Conservation (phyloP, 2,329 filamentous ascomycete species). For the Pseudopyrenochaeta lycopersici region DNA sequence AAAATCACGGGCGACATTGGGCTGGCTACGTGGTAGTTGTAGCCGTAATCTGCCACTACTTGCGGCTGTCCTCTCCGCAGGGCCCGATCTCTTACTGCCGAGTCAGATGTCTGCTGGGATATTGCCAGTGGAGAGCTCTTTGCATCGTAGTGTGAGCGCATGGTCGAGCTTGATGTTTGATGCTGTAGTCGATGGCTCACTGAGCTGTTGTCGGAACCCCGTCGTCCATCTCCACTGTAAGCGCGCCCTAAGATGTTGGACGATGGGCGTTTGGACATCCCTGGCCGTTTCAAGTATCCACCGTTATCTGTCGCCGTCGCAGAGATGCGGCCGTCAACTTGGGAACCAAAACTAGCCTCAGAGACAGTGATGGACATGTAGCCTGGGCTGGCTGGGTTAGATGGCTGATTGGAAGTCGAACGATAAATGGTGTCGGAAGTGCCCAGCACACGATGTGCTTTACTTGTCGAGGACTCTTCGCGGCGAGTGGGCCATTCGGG, state of each 20-base stretch:
- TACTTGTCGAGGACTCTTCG: conserved; percentile 37
- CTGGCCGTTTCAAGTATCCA: conserved; percentile 23
- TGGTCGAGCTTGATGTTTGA: conserved; percentile 49
- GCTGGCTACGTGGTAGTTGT: conserved; percentile 21
- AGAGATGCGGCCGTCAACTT: conserved; percentile 32
- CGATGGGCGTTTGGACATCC: conserved; percentile 43
- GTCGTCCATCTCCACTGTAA: conserved; percentile 31
- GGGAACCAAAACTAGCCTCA: conserved; percentile 40
- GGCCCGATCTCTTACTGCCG: conserved; percentile 55
- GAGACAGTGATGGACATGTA: conserved; percentile 44
- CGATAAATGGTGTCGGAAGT: conserved; percentile 42
- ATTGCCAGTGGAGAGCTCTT: conserved; percentile 51
- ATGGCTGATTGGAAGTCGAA: conserved; percentile 29
- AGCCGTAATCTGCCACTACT: conserved; percentile 25
- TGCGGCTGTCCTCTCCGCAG: conserved; percentile 50
- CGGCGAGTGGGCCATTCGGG: conserved; percentile 35
- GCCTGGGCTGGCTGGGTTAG: conserved; percentile 35
- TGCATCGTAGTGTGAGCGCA: conserved; percentile 55
- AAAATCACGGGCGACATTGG: conserved; percentile 32
- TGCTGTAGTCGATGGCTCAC: conserved; percentile 38
- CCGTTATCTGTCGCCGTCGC: conserved; percentile 28
- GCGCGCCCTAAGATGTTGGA: conserved; percentile 43
- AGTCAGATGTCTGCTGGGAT: conserved; percentile 57
- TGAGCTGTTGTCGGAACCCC: conserved; percentile 40
- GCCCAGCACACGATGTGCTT: conserved; percentile 50